A percentile compares a stretch with the other conserved stretches of the same genome.
phyloP scores from a whole-genome alignment of 2,329 filamentous ascomycete genomes.

The Stagonosporopsis cucurbitacearum region DNA sequence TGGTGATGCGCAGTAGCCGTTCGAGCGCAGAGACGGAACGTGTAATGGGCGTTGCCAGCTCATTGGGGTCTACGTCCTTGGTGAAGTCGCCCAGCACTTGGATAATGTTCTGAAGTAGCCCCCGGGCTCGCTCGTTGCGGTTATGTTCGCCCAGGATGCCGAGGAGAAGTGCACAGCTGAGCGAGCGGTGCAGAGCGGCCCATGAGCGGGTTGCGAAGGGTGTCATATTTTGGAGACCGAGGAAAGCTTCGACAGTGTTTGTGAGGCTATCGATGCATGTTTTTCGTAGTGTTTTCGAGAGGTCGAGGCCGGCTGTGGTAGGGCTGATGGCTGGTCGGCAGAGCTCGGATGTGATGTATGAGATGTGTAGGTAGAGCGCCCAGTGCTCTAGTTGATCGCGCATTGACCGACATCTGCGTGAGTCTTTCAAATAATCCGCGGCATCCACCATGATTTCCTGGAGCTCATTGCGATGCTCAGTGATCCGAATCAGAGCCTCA shows the following conservation, averaged over 20 bases:
- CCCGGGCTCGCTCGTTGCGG: conserved; percentile 54
- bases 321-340: conserved; percentile 66
- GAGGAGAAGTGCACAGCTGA: conserved; percentile 54
- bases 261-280: conserved; percentile 64
- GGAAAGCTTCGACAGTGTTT: conserved; percentile 65
- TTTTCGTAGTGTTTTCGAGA: conserved; percentile 57
- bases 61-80: conserved; percentile 54
- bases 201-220: conserved; percentile 53
- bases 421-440: conserved; percentile 63
- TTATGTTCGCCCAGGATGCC: conserved; percentile 54
- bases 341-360: conserved; percentile 68
- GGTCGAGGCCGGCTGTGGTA: conserved; percentile 52
- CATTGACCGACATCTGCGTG: conserved; percentile 54
- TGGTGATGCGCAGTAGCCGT: conserved; percentile 48
- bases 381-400: conserved; percentile 66
- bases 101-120: conserved; percentile 55
- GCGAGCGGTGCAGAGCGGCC: conserved; percentile 53
- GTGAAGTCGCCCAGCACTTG: conserved; percentile 56
- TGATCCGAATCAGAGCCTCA: conserved; percentile 61
- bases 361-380: conserved; percentile 66
- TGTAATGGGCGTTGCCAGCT: conserved; percentile 57
- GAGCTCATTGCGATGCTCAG: conserved; percentile 63
- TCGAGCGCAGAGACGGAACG: conserved; percentile 55
- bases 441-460: conserved; percentile 64
- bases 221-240: conserved; percentile 63